Evolutionary conservation across 192 early-diverging fungal species (phyloP), one percentile per base, ranked within the genome.

Genomic region (Coemansia sp.): DNA sequence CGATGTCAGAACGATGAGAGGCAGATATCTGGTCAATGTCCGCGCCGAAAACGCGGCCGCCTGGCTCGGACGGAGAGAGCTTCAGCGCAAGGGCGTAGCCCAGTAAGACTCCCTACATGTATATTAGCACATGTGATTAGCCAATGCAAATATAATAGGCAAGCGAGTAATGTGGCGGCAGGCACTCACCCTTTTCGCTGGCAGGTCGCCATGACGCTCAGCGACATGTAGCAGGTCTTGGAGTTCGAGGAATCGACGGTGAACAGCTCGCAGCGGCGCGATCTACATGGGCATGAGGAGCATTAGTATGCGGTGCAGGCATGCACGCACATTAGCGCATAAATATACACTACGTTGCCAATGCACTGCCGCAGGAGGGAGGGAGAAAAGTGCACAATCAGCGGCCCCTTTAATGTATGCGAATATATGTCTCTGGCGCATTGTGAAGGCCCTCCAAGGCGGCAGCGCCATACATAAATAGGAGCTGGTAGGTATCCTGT

Each of bases 161-260:
- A 10, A 10, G 36, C 59, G 35, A 56, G 29, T 14, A 3, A 7
- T 10, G 51, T 17, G 51, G 10, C 53, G 21, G 46, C 37, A 21
- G 17, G 1, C 24, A 64, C 63, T 36, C 48, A 50, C 59, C 36
- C 19, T 39, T 40, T 19, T 60, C 36, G 59, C 36, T 4, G 16
- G 35, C 59, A 10, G 19, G 36, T 60, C 59, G 33, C 68, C 71
- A 21, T 66, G 66, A 21, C 59, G 46, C 24, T 77, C 68, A 36
- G 62, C 46, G 14, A 51, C 59, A 7, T 62, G 67, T 5, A 77
- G 62, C 50, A 82, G 59, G 17, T 74, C 71, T 17, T 77, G 68
- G 17, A 71, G 68, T 66, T 82, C 79, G 41, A 82, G 75, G 19
- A 69, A 77, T 53, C 60, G 66, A 46, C 79, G 79, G 48, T 42